These are phyloP conservation scores for Cercospora sp. DNA, from an alignment of 2,329 filamentous ascomycete species.

Conservation along the genomic window DNA sequence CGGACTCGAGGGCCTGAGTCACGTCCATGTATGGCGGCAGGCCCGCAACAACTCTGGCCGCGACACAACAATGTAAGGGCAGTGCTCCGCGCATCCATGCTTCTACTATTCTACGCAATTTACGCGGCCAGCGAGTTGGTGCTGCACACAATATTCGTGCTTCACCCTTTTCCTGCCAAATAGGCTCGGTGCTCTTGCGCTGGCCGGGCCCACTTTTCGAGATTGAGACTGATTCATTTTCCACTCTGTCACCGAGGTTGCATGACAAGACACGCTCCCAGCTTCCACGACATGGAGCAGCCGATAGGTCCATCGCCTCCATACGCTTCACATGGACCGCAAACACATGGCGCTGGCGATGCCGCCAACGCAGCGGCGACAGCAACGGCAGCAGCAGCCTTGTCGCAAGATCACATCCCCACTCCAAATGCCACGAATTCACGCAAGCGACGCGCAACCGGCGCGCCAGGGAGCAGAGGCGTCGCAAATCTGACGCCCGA, in stretches of 20 bases:
- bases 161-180: neutral
- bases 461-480: constrained; percentile 57
- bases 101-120: neutral
- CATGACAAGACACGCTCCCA: constrained; percentile 1
- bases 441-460: constrained; percentile 40
- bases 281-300: constrained; percentile 9
- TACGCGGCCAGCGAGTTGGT: neutral
- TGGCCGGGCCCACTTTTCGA: constrained; percentile 5
- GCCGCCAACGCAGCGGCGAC: constrained; percentile 48
- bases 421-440: constrained; percentile 30
- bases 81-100: neutral
- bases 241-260: constrained; percentile 4
- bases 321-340: constrained; percentile 3
- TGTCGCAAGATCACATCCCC: constrained; percentile 23
- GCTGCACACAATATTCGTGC: neutral
- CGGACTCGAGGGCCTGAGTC: neutral
- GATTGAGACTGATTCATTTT: constrained; percentile 6
- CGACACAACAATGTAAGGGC: neutral
- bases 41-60: neutral
- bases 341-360: constrained; percentile 27
- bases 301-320: neutral
- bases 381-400: constrained; percentile 33
- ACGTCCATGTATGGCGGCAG: neutral
- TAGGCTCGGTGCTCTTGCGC: neutral
- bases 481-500: constrained; percentile 86